Conservation (phyloP, 345 rosid genomes). For the Microcos paniculata region DNA sequence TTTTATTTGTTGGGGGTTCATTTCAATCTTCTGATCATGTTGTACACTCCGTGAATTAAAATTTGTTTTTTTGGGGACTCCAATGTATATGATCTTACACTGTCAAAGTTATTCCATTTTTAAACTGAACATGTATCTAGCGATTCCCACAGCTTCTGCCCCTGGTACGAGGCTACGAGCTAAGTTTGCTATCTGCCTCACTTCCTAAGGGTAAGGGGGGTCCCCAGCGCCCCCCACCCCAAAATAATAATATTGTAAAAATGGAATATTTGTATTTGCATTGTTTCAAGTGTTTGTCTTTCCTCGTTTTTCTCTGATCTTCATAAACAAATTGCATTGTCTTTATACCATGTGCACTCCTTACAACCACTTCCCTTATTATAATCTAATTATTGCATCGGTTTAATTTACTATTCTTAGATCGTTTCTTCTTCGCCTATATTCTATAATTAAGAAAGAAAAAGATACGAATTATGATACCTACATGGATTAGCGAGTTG, state of each 20-base stretch:
- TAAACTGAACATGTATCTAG: slow-evolving; percentile 23
- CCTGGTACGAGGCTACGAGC: slow-evolving; percentile 8
- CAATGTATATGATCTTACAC: slow-evolving; percentile 15
- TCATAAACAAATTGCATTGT: background rate
- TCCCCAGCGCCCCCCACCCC: too few species aligned
- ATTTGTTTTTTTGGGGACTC: slow-evolving; percentile 16
- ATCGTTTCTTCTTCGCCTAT: background rate
- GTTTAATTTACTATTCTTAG: background rate
- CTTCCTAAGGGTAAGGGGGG: slow-evolving; percentile 1
- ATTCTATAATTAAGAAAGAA: too few species aligned
- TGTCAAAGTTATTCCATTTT: slow-evolving; percentile 37
- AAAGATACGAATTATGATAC: too few species aligned
- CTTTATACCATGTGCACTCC: slow-evolving; percentile 11
- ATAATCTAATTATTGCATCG: background rate
- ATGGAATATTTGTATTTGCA: slow-evolving; percentile 25
- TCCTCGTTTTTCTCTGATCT: slow-evolving; percentile 22
- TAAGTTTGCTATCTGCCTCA: background rate
- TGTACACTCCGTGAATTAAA: slow-evolving; percentile 18
- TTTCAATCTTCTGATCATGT: slow-evolving; percentile 17
- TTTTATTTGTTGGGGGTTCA: too few species aligned
- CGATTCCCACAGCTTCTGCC: slow-evolving; percentile 26
- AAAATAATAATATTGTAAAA: background rate
- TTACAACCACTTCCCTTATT: slow-evolving; percentile 6
- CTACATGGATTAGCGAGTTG: too few species aligned
- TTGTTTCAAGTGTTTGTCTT: slow-evolving; percentile 31